Percentiles rank a stretch among this genome's conserved stretches.
These are phyloP conservation scores for Quercus cerris DNA, from an alignment of 306 rosid species.

Conservation along the genomic window DNA sequence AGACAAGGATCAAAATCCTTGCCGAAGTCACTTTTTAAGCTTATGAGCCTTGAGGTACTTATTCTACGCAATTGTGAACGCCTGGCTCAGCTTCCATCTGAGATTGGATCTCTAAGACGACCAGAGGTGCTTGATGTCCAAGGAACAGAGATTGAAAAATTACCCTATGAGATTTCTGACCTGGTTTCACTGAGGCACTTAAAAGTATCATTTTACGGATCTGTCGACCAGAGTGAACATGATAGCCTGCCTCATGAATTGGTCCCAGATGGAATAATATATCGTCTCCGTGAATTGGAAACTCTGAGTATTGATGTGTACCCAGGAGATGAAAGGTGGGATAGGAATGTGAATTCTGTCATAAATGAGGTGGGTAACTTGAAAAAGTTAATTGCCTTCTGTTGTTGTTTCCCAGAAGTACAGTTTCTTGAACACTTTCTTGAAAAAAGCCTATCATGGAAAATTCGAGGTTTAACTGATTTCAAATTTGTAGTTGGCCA, in stretches of 20 bases:
- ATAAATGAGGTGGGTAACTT: background rate
- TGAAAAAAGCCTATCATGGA: background rate
- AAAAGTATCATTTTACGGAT: background rate
- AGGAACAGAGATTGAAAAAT: background rate
- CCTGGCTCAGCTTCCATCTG: background rate
- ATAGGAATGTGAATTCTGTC: background rate
- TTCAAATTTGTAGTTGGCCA: slow-evolving; percentile 1
- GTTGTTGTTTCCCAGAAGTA: background rate
- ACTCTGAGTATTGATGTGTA: background rate
- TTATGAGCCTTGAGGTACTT: background rate
- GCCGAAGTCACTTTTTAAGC: background rate
- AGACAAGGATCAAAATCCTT: background rate
- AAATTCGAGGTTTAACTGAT: background rate
- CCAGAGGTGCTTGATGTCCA: background rate
- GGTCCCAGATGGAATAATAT: background rate
- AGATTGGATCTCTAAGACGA: background rate
- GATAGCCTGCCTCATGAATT: background rate
- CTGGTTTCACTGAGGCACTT: background rate
- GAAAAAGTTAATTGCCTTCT: background rate
- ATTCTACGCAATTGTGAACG: slow-evolving; percentile 1
- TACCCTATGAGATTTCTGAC: background rate
- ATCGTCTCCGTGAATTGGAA: background rate
- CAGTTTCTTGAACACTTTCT: background rate
- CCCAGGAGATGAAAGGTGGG: slow-evolving; percentile 3
- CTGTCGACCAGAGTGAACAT: background rate